Evolutionary conservation across 768 basidiomycete genomes (phyloP).

Genomic region (Boletus edulis): DNA sequence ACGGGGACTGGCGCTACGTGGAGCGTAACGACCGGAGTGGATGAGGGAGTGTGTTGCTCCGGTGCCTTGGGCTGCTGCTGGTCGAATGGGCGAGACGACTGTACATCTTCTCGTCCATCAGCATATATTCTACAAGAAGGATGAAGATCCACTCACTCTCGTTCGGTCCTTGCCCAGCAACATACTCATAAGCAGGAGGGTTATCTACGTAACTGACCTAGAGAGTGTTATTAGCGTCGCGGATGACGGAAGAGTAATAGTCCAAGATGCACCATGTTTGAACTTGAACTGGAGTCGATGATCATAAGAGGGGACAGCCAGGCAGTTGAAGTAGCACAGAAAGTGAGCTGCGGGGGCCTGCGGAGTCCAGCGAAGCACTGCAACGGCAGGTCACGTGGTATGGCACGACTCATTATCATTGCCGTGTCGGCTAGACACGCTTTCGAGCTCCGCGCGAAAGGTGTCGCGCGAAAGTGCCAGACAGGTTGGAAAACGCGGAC

Average conservation of each 20-base stretch:
- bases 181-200: conserved; percentile 51
- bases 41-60: conserved; percentile 1
- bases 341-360: conserved; percentile 13
- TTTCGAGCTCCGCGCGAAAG: neutral
- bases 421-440: neutral
- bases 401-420: neutral
- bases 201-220: conserved; percentile 31
- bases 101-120: conserved; percentile 10
- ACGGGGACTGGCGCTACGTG: conserved; percentile 31
- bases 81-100: neutral
- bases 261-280: conserved; percentile 24
- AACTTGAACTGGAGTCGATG: conserved; percentile 17
- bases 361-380: no score
- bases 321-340: neutral
- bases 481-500: no score
- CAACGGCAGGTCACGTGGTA: conserved; percentile 22
- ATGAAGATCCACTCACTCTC: conserved; percentile 25
- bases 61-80: conserved; percentile 12
- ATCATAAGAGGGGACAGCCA: conserved; percentile 19
- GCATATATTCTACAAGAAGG: neutral
- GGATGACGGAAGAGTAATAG: neutral
- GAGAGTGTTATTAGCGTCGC: neutral
- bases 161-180: conserved; percentile 26
- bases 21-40: conserved; percentile 17
- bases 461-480: no score